phyloP scores from a whole-genome alignment of 805 yeast genomes.

The Hyphopichia homilentoma region DNA sequence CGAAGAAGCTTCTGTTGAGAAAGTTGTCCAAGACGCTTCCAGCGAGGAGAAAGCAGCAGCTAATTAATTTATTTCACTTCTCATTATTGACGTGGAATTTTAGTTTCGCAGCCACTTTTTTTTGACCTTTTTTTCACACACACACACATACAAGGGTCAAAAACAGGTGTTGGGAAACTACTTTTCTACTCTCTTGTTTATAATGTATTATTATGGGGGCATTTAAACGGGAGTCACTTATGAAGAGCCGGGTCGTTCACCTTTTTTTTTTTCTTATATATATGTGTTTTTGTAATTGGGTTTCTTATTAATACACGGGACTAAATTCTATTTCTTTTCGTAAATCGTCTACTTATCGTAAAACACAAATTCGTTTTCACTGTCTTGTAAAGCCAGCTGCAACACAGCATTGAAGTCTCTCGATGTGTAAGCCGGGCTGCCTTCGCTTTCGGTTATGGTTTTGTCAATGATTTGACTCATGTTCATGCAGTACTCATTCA shows the following conservation, averaged over 20 bases:
- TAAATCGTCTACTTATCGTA: conserved; percentile 2
- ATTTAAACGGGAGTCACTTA: too few species aligned
- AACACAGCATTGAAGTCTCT: conserved; percentile 27
- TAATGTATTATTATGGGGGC: background rate
- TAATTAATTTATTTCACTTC: too few species aligned
- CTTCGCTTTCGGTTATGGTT: conserved; percentile 21
- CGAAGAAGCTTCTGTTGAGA: conserved; percentile 3
- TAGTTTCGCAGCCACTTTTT: background rate
- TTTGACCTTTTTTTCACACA: background rate
- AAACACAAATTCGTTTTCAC: conserved; percentile 33
- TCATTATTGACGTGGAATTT: too few species aligned
- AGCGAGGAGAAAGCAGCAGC: too few species aligned
- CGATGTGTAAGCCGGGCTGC: conserved; percentile 18
- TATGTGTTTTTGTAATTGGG: conserved; percentile 1
- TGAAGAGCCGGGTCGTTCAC: conserved; percentile 8
- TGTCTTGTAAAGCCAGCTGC: conserved; percentile 21
- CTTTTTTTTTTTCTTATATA: conserved; percentile 2
- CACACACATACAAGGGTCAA: too few species aligned
- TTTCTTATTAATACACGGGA: conserved; percentile 1
- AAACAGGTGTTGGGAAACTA: background rate
- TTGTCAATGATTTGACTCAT: conserved; percentile 28
- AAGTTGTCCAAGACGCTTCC: background rate
- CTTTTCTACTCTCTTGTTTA: background rate
- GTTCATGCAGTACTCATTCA: conserved; percentile 32
- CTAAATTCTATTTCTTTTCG: background rate